phyloP scores from a whole-genome alignment of 345 rosid species.

The Balakata baccata region DNA sequence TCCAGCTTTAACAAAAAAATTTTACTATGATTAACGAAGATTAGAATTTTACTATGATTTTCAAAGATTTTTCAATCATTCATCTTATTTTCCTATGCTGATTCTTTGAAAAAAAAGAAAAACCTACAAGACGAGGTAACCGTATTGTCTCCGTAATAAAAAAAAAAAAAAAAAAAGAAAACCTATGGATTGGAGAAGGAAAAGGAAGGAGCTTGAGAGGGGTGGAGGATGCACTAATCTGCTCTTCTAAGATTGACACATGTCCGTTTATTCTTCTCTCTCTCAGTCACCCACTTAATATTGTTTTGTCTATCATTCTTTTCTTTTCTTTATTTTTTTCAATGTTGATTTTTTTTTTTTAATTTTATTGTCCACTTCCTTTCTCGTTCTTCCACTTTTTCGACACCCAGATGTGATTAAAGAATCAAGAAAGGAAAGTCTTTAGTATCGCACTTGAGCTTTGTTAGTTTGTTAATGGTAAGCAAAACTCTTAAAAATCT shows the following conservation, averaged over 20 bases:
- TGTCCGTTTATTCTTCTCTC: conserved; percentile 30
- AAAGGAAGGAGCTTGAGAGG: conserved; percentile 15
- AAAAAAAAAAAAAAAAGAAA: no score
- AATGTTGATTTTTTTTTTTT: background rate
- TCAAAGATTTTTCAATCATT: no score
- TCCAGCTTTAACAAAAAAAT: no score
- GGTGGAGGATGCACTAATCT: conserved; percentile 49
- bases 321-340: background rate
- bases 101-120: no score
- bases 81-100: no score
- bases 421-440: background rate
- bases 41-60: no score
- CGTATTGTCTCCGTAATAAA: no score
- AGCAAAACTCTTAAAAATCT: conserved; percentile 21
- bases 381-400: conserved; percentile 14
- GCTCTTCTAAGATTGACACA: conserved; percentile 44
- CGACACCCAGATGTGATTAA: conserved; percentile 5
- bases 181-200: conserved; percentile 9
- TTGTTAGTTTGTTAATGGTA: conserved; percentile 23
- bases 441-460: conserved; percentile 22
- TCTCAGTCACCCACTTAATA: conserved; percentile 1
- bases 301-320: background rate
- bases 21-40: no score
- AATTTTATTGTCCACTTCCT: conserved; percentile 12
- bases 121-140: no score